Percentiles rank a stretch among this genome's conserved stretches.
Evolutionary conservation across 352 stramenopile species (phyloP).

Genomic region (Globisporangium mamillatum): DNA sequence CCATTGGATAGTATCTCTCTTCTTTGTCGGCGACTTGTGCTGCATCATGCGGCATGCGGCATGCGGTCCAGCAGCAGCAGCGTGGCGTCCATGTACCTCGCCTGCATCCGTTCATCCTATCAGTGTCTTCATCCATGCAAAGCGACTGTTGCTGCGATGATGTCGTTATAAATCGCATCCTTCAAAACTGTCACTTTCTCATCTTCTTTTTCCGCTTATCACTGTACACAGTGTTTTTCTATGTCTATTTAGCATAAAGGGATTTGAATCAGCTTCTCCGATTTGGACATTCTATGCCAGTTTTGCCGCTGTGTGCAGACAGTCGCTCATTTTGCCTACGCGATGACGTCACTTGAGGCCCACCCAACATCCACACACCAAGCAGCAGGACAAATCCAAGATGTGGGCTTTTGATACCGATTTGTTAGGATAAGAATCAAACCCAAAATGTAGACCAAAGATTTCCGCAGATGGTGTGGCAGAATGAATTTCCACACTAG

Average conservation of each 20-base stretch:
- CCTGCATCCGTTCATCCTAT: neutral
- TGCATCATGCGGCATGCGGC: neutral
- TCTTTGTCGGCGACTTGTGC: neutral
- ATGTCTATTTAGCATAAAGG: no score
- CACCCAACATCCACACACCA: slow-evolving; percentile 2
- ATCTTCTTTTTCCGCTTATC: neutral
- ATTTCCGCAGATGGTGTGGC: no score
- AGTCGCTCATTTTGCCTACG: neutral
- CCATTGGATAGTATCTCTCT: neutral
- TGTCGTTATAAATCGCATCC: neutral
- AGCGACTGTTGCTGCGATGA: neutral
- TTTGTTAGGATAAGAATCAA: neutral
- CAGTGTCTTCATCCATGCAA: neutral
- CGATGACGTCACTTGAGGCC: slow-evolving; percentile 2
- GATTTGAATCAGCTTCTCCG: no score
- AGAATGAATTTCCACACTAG: no score
- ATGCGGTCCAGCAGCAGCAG: neutral
- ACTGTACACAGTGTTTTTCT: neutral
- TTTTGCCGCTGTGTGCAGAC: neutral
- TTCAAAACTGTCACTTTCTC: neutral
- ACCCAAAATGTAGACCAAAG: neutral
- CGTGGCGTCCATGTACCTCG: neutral
- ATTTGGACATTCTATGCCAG: no score
- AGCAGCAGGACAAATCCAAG: neutral
- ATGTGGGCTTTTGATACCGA: neutral